A percentile compares a stretch with the other conserved stretches of the same genome.
phyloP scores from a whole-genome alignment of 345 rosid species.

The Rhizophora mangle region DNA sequence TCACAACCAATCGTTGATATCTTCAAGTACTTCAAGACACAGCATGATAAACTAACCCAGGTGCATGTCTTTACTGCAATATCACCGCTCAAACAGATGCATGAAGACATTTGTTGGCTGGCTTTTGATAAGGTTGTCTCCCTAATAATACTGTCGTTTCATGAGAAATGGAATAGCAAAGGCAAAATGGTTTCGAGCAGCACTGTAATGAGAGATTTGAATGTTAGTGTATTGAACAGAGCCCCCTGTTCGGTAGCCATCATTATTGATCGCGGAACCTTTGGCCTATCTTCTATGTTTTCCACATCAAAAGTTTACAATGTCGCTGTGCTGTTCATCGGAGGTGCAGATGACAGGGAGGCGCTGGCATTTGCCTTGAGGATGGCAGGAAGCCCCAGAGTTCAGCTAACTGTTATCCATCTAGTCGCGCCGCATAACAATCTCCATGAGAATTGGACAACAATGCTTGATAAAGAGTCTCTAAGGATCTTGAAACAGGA shows the following conservation, averaged over 20 bases:
- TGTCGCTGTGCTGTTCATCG: constrained; percentile 14
- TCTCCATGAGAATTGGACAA: constrained; percentile 4
- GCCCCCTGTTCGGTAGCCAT: constrained; percentile 31
- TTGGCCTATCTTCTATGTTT: constrained; percentile 18
- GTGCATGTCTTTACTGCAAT: constrained; percentile 28
- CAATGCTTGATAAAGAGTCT: constrained; percentile 10
- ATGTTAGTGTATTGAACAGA: constrained; percentile 17
- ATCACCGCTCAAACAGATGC: constrained; percentile 22
- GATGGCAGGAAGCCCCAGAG: constrained; percentile 17
- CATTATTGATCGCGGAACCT: constrained; percentile 16
- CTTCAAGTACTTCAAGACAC: constrained; percentile 17
- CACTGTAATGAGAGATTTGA: constrained; percentile 14
- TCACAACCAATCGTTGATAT: constrained; percentile 12
- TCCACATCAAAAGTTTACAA: neutral
- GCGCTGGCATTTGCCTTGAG: constrained; percentile 28
- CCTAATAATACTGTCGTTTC: constrained; percentile 24
- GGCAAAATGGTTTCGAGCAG: constrained; percentile 17
- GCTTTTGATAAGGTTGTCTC: constrained; percentile 26
- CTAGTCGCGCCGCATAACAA: neutral
- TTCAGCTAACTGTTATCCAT: constrained; percentile 18
- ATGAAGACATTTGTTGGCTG: constrained; percentile 29
- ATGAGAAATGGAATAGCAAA: constrained; percentile 22
- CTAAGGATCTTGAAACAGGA: constrained; percentile 10
- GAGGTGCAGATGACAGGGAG: constrained; percentile 31
- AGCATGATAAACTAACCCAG: constrained; percentile 5